phyloP scores from a whole-genome alignment of 2,329 filamentous ascomycete species.

The Xylaria sp. region DNA sequence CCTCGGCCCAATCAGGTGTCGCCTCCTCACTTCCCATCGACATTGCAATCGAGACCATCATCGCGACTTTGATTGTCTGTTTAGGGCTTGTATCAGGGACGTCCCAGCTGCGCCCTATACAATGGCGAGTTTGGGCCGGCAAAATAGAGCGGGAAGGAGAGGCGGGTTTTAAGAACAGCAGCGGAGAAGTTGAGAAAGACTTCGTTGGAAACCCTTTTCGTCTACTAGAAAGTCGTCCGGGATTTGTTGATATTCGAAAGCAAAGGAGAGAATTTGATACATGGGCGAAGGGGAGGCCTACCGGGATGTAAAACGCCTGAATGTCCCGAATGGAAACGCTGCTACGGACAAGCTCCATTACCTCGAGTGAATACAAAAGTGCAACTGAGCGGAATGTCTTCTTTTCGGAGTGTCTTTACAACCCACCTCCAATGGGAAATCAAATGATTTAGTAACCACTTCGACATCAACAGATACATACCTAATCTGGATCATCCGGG shows the following conservation, averaged over 20 bases:
- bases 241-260: constrained; percentile 89
- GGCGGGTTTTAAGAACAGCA: constrained; percentile 64
- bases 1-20: constrained; percentile 54
- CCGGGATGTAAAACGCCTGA: constrained; percentile 20
- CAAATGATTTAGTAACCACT: neutral
- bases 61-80: constrained; percentile 82
- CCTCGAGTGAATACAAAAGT: neutral
- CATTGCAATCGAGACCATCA: constrained; percentile 85
- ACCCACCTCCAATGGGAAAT: neutral
- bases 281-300: constrained; percentile 66
- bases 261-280: constrained; percentile 81
- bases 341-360: neutral
- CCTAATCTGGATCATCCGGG: too few relatives aligned
- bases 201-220: constrained; percentile 82
- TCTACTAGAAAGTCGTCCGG: constrained; percentile 79
- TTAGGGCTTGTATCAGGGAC: constrained; percentile 83
- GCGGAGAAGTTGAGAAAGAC: constrained; percentile 74
- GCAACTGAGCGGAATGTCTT: neutral
- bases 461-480: too few relatives aligned
- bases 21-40: constrained; percentile 76
- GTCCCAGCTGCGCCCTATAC: constrained; percentile 83
- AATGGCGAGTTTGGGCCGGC: constrained; percentile 83
- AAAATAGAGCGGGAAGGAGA: constrained; percentile 82
- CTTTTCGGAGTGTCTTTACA: neutral
- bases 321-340: neutral